Conservation (phyloP, 768 basidiomycete species). For the Trametes sanguinea region DNA sequence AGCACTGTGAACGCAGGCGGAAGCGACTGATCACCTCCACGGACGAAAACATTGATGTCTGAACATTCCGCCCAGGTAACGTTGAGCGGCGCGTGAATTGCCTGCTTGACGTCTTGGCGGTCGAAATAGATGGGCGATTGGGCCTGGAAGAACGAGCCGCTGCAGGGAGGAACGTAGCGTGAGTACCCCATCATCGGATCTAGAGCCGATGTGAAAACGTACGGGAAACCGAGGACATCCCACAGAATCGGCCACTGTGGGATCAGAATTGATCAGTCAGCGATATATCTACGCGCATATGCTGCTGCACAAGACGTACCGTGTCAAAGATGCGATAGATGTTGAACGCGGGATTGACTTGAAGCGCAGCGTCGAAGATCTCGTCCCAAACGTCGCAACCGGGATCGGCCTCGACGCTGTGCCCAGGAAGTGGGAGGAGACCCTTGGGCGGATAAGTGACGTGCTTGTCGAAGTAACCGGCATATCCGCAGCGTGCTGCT, state of each 20-base stretch:
- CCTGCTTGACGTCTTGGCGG: constrained; percentile 63
- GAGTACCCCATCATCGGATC: too few relatives aligned
- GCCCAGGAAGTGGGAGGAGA: constrained; percentile 65
- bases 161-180: not conserved
- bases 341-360: constrained; percentile 74
- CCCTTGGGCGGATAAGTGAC: constrained; percentile 67
- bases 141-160: constrained; percentile 37
- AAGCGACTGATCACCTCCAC: constrained; percentile 51
- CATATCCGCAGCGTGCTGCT: constrained; percentile 60
- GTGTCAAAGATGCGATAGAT: constrained; percentile 79
- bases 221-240: constrained; percentile 87
- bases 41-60: constrained; percentile 57
- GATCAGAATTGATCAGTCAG: too few relatives aligned
- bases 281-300: too few relatives aligned
- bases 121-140: constrained; percentile 75
- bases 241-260: constrained; percentile 61
- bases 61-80: constrained; percentile 69
- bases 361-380: constrained; percentile 61
- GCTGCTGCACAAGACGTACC: constrained; percentile 29
- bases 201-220: constrained; percentile 24
- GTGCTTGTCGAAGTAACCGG: constrained; percentile 59
- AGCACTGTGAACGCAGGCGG: constrained; percentile 67
- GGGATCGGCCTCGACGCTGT: constrained; percentile 43
- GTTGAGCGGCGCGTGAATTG: constrained; percentile 67
- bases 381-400: constrained; percentile 71